Base-by-base conservation (phyloP, 352 stramenopile species). In the Phytophthora fragariaefolia region DNA sequence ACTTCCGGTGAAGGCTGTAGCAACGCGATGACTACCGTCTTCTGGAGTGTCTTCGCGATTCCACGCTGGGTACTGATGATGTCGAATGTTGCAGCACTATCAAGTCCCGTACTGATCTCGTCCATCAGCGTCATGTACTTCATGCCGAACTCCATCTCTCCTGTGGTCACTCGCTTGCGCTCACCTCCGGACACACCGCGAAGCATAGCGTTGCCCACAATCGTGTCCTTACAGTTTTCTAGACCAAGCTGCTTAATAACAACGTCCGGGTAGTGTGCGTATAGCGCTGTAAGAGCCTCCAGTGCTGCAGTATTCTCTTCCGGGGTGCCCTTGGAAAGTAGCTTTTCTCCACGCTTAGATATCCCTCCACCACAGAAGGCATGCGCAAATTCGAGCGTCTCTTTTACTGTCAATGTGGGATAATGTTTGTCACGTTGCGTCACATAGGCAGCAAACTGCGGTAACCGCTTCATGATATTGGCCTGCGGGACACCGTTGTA, bases 91-190 rank as follows among this genome's bases (percentile, higher is more conserved):
- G 93, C 30, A 82, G 74, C 52, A 90, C 72, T 74, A 92, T 92
- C 57, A 68, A 98, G 84, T 7, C 95, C 95, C 10, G 92, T 98
- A 59, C 83, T 96, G 69, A 98, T 97, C 74, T 97, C 88, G 61
- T 98, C 94, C 69, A 88, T 86, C 46, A 95, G 86, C n/a, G 84
- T 73, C 38, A 97, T 77, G 57, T 82, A 85, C 65, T 87, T 82
- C 50, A 80, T 74, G 32, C 79, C 76, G 48, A 94, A 86, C 46
- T 96, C 73, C 84, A 99, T 98, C 75, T 93, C 82, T n/a, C 83
- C 85, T 8, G 75, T 83, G 6, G 84, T 93, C 32, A 93, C 82
- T 9, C 85, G 82, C 58, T 90, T 91, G 26, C 81, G 73, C 45
- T 94, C 83, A 3, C 86, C 85, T 12, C 85, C 85, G 1, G 81